Evolutionary conservation across 2,329 filamentous ascomycete genomes (phyloP).

Genomic region (Colletotrichum eleusines): DNA sequence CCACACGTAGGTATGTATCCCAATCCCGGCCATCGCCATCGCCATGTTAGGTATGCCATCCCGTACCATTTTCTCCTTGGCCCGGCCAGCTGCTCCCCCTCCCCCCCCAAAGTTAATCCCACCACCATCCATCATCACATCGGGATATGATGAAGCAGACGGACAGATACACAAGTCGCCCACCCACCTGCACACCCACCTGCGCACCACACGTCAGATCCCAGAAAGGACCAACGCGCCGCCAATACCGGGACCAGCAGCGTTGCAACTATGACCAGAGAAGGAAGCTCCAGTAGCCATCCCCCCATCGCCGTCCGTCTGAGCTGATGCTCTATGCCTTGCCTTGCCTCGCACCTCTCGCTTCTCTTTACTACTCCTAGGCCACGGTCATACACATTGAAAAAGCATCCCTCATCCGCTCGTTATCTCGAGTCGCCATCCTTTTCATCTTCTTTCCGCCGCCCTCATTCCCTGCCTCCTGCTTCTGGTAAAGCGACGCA

Average conservation of each 20-base stretch:
- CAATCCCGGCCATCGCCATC: conserved; percentile 3
- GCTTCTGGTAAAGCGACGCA: conserved; percentile 17
- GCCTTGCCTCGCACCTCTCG: neutral
- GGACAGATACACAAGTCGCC: neutral
- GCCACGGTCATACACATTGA: conserved; percentile 16
- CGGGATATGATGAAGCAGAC: neutral
- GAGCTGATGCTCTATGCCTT: neutral
- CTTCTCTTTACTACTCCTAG: neutral
- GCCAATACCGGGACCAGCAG: conserved; percentile 3
- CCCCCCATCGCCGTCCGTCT: neutral
- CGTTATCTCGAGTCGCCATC: conserved; percentile 1
- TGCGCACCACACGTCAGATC: neutral
- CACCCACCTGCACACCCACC: neutral
- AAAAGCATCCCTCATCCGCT: conserved; percentile 30
- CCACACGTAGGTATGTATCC: neutral
- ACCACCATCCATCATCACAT: neutral
- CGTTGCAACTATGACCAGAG: conserved; percentile 1
- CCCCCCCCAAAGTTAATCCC: neutral
- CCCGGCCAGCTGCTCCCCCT: neutral
- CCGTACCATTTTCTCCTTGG: conserved; percentile 28
- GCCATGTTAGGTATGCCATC: conserved; percentile 15
- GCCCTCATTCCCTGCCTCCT: neutral
- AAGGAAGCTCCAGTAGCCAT: neutral
- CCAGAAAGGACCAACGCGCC: neutral
- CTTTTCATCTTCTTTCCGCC: neutral